These are phyloP conservation scores for Santalum album DNA, from an alignment of 164 flowering plant species.

Conservation along the genomic window DNA sequence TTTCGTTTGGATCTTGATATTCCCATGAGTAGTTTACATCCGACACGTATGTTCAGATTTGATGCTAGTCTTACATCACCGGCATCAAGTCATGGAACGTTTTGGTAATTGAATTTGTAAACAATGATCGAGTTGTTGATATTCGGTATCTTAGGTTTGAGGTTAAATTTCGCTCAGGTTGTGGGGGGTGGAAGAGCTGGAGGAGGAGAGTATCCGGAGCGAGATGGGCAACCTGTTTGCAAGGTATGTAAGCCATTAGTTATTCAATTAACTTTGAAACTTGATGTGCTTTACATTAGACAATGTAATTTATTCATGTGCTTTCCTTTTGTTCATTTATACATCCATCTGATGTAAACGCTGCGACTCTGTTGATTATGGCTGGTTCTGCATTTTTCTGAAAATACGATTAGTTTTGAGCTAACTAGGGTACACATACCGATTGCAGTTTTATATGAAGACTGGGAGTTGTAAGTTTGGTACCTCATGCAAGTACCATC, in stretches of 20 bases:
- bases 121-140: background rate
- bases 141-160: background rate
- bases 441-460: conserved; percentile 73
- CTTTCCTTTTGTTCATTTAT: background rate
- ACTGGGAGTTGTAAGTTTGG: conserved; percentile 94
- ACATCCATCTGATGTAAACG: no score
- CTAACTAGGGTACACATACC: conserved; percentile 1
- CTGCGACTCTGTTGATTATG: no score
- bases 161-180: conserved; percentile 30
- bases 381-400: background rate
- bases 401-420: background rate
- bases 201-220: conserved; percentile 75
- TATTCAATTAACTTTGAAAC: background rate
- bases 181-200: conserved; percentile 36
- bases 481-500: conserved; percentile 89
- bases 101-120: no score
- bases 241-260: no score
- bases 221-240: conserved; percentile 77
- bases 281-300: background rate
- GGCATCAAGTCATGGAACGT: no score
- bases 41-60: background rate
- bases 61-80: conserved; percentile 4
- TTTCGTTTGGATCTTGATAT: no score
- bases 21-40: no score
- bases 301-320: background rate